These are phyloP conservation scores for Malus asiatica DNA, from an alignment of 306 rosid species.

Conservation along the genomic window DNA sequence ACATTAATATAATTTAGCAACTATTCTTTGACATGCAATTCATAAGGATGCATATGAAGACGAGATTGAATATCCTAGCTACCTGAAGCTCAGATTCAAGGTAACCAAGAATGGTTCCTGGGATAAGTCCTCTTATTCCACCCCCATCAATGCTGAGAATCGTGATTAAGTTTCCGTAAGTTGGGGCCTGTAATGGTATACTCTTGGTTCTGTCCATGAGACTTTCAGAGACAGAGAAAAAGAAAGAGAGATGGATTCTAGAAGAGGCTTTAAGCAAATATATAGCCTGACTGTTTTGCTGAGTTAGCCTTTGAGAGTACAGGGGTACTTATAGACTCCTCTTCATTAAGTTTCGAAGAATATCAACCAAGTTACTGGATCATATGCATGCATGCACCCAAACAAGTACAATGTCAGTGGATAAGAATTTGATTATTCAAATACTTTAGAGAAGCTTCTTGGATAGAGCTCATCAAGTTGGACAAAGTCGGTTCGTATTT, in stretches of 20 bases:
- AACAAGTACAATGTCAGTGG: background rate
- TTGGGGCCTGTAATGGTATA: conserved; percentile 37
- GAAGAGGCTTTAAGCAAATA: background rate
- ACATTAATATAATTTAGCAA: background rate
- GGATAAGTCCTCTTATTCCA: conserved; percentile 68
- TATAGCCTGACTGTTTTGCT: background rate
- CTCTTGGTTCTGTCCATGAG: conserved; percentile 4
- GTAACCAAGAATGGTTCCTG: conserved; percentile 45
- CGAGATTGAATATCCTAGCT: background rate
- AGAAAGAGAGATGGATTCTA: background rate
- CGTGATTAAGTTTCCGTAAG: conserved; percentile 49
- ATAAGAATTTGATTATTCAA: background rate
- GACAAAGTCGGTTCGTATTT: too few species aligned
- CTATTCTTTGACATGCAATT: background rate
- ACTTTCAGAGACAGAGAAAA: background rate
- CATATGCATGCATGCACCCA: background rate
- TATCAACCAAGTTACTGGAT: background rate
- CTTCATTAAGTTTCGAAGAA: background rate
- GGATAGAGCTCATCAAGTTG: background rate
- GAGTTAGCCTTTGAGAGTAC: background rate
- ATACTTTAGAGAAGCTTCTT: background rate
- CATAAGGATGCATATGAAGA: background rate
- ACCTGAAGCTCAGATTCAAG: conserved; percentile 67
- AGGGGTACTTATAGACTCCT: background rate
- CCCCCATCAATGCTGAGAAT: conserved; percentile 72